Evolutionary conservation across 148 eudicot genomes (phyloP), one percentile per base, ranked within the genome.

Genomic region (Vaccinium macrocarpon): DNA sequence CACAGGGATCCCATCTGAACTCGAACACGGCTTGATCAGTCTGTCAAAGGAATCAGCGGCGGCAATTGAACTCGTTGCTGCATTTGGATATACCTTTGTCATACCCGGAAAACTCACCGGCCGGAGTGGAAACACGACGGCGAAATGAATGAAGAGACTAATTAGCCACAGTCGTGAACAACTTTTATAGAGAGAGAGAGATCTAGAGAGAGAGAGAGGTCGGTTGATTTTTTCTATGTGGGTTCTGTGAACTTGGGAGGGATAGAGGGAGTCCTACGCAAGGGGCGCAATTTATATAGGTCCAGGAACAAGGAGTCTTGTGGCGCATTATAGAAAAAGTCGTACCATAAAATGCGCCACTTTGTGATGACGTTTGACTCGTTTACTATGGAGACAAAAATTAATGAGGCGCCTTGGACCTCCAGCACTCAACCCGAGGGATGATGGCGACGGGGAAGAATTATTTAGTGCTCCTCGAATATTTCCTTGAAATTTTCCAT

Each of bases 81-180:
- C 85, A 49, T 86, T 88, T 0, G 90, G 88, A 77, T 84, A 79
- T 42, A 88, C 88, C 78, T 82, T 88, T 18, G 87, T 82, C 90
- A 86, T 87, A 27, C n/a, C 76, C 38, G n/a, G 14, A 64, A 81
- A 23, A 42, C 27, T 25, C 46, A 42, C 46, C 46, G 46, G 38
- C 18, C 42, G 16, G 35, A 15, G 27, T 52, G 21, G 12, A 75
- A 4, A 42, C 1, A 73, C 77, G 23, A 7, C 25, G 1, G 80
- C 3, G 13, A 29, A 2, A 4, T 13, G 55, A 76, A 19, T 50
- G 23, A 19, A 11, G 38, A 72, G 78, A 48, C 8, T 21, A 21
- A 32, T 4, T 7, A 11, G 15, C 19, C 14, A 25, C 21, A 8
- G 25, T 3, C 52, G 23, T 19, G 55, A 49, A 23, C 49, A 38